Evolutionary conservation across 805 yeast species (phyloP).

Genomic region (Candida odintsovae): DNA sequence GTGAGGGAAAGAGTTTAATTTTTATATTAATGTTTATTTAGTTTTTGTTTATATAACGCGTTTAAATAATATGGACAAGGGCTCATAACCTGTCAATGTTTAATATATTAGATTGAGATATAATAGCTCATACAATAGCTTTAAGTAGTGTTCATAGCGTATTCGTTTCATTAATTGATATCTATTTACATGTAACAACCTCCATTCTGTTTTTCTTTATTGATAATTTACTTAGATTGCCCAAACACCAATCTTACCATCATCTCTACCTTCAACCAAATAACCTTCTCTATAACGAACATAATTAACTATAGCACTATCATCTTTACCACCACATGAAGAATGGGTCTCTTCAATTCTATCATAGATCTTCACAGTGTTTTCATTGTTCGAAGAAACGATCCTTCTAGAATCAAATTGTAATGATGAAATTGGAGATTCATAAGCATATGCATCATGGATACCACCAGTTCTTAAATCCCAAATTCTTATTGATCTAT

Average conservation of each 20-base stretch:
- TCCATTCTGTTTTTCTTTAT: too few species aligned
- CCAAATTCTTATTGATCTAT: slow-evolving; percentile 64
- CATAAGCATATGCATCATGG: slow-evolving; percentile 56
- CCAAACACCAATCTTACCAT: slow-evolving; percentile 63
- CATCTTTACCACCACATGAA: slow-evolving; percentile 40
- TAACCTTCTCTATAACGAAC: slow-evolving; percentile 59
- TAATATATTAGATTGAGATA: too few species aligned
- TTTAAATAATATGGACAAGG: too few species aligned
- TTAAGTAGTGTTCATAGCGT: too few species aligned
- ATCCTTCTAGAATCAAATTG: slow-evolving; percentile 56
- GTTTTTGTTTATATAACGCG: too few species aligned
- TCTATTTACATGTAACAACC: slow-evolving; percentile 1
- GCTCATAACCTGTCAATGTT: too few species aligned
- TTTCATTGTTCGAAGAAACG: slow-evolving; percentile 46
- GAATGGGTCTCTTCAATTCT: slow-evolving; percentile 48
- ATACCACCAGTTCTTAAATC: slow-evolving; percentile 65
- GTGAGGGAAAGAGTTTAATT: too few species aligned
- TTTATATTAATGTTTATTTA: too few species aligned
- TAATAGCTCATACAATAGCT: too few species aligned
- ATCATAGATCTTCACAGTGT: slow-evolving; percentile 51
- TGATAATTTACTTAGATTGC: slow-evolving; percentile 36
- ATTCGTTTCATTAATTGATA: too few species aligned
- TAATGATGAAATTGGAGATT: slow-evolving; percentile 46
- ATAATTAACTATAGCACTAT: slow-evolving; percentile 29
- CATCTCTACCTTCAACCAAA: slow-evolving; percentile 55